Evolutionary conservation across 257 asterid species (phyloP).

Genomic region (Nicotiana tomentosiformis): DNA sequence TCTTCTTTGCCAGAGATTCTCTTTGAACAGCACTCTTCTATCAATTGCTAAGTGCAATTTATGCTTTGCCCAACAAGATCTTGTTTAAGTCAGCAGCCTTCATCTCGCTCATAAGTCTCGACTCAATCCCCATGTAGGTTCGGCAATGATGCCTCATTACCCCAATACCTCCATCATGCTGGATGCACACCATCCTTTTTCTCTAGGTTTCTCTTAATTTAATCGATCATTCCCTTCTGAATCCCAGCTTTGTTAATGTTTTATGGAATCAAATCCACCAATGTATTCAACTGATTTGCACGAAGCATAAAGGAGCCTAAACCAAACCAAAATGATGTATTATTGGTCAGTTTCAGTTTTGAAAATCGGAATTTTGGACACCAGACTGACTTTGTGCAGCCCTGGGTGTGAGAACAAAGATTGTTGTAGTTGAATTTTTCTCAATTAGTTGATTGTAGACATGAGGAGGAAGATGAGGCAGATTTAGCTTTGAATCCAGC

Average conservation of each 20-base stretch:
- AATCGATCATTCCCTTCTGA: not conserved
- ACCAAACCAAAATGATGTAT: not conserved
- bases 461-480: not conserved
- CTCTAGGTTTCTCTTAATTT: not conserved
- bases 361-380: not conserved
- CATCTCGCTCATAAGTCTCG: not conserved
- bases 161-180: not conserved
- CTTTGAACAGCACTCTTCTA: not conserved
- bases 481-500: not conserved
- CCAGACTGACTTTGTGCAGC: not conserved
- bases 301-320: not conserved
- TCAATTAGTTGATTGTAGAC: not conserved
- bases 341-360: not conserved
- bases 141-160: not conserved
- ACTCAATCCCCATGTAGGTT: not conserved
- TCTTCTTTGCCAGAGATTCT: too few species aligned
- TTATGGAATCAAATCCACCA: not conserved
- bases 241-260: not conserved
- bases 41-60: not conserved
- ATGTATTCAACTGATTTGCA: not conserved
- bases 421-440: not conserved
- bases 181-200: not conserved
- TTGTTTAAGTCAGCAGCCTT: not conserved
- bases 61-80: not conserved
- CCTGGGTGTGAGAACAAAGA: not conserved